Conservation (phyloP, 257 asterid genomes). For the Oldenlandia corymbosa region DNA sequence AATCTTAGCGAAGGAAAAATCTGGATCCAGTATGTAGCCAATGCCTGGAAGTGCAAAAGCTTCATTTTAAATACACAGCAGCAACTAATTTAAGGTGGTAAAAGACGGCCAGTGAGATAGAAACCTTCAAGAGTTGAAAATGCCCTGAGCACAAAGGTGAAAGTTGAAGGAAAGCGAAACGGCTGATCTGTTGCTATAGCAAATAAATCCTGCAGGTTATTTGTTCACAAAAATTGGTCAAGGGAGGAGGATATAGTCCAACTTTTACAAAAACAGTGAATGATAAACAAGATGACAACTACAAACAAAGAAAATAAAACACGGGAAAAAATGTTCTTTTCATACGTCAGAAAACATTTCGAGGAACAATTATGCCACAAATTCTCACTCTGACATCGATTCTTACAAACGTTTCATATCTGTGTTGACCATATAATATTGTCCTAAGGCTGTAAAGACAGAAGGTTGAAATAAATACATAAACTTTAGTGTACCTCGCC, state of each 20-base stretch:
- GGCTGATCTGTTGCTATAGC: constrained; percentile 99
- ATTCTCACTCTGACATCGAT: no score
- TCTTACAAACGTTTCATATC: no score
- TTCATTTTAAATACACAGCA: no score
- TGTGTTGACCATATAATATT: no score
- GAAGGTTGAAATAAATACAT: background rate
- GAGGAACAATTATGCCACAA: no score
- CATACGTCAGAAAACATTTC: no score
- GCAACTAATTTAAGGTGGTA: no score
- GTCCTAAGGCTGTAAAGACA: background rate
- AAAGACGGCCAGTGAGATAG: constrained; percentile 26
- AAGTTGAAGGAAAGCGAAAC: constrained; percentile 88
- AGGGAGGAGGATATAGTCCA: background rate
- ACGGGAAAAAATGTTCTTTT: background rate
- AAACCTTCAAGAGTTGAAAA: constrained; percentile 96
- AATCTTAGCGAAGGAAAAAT: constrained; percentile 84
- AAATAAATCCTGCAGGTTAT: constrained; percentile 76
- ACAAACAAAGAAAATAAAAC: background rate
- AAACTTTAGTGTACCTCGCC: constrained; percentile 60
- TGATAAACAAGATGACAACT: no score
- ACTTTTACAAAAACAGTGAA: no score
- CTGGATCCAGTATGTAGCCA: constrained; percentile 75
- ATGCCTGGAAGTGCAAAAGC: constrained; percentile 60
- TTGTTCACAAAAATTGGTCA: constrained; percentile 2
- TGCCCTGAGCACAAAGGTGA: constrained; percentile 88